phyloP scores from a whole-genome alignment of 352 stramenopile genomes.

The Halophytophthora polymorphica region DNA sequence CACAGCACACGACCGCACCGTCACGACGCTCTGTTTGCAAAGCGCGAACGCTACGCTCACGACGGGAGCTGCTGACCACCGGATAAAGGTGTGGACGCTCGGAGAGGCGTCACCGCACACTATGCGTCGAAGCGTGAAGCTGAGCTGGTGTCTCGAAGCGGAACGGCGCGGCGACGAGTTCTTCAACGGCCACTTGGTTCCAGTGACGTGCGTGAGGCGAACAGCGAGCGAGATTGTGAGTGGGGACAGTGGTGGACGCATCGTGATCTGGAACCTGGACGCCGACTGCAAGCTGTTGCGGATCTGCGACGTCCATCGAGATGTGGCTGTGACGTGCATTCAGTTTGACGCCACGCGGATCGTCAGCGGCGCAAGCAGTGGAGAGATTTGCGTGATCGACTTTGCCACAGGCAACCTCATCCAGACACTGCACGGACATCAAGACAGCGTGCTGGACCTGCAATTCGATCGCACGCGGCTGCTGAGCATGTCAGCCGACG shows the following conservation, averaged over 20 bases:
- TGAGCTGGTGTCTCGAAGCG: slow-evolving; percentile 39
- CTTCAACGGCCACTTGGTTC: slow-evolving; percentile 53
- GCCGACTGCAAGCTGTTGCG: slow-evolving; percentile 55
- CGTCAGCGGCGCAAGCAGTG: slow-evolving; percentile 49
- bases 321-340: slow-evolving; percentile 52
- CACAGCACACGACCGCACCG: slow-evolving; percentile 44
- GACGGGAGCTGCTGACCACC: slow-evolving; percentile 56
- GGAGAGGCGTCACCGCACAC: slow-evolving; percentile 17
- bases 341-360: slow-evolving; percentile 79
- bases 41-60: slow-evolving; percentile 41
- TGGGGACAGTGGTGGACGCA: slow-evolving; percentile 48
- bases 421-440: slow-evolving; percentile 60
- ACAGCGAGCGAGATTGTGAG: slow-evolving; percentile 74
- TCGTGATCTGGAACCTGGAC: slow-evolving; percentile 77
- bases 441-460: slow-evolving; percentile 47
- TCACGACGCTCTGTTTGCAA: slow-evolving; percentile 45
- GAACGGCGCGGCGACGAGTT: slow-evolving; percentile 35
- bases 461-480: slow-evolving; percentile 72
- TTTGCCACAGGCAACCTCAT: slow-evolving; percentile 68
- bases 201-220: slow-evolving; percentile 53
- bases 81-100: slow-evolving; percentile 66
- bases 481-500: slow-evolving; percentile 64
- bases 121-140: slow-evolving; percentile 28
- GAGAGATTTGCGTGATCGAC: slow-evolving; percentile 67
- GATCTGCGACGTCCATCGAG: slow-evolving; percentile 53